Percentiles rank a stretch among this genome's conserved stretches.
Conservation (phyloP, 169 alveolate genomes). For the Haemoproteus tartakovskyi region DNA sequence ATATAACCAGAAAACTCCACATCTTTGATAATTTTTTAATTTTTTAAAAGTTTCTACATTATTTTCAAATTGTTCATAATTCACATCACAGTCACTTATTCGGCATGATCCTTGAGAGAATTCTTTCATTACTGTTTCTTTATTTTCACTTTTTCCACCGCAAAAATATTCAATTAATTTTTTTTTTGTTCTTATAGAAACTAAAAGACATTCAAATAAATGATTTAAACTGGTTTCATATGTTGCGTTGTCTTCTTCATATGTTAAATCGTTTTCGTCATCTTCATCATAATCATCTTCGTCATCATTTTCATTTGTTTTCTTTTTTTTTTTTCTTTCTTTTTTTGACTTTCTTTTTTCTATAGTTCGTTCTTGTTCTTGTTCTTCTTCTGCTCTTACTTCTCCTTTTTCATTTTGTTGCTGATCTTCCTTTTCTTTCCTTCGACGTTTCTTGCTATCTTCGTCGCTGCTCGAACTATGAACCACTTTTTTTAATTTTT, state of each 20-base stretch:
- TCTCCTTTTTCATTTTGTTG: no score
- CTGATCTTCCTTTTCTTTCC: no score
- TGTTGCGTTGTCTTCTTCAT: constrained; percentile 9
- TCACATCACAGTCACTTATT: constrained; percentile 32
- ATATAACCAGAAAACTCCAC: constrained; percentile 93
- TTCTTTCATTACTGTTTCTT: constrained; percentile 33
- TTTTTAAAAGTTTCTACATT: constrained; percentile 62
- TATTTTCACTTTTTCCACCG: constrained; percentile 10
- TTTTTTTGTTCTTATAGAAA: constrained; percentile 24
- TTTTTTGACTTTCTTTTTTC: not conserved
- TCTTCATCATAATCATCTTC: not conserved
- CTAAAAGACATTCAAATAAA: constrained; percentile 15
- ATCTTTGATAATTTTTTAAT: constrained; percentile 87
- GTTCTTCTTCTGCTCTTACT: no score
- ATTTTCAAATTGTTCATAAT: constrained; percentile 25
- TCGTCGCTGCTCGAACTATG: constrained; percentile 48
- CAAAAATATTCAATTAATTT: constrained; percentile 43
- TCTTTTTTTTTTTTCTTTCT: not conserved
- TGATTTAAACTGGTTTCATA: constrained; percentile 19
- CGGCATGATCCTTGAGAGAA: constrained; percentile 49
- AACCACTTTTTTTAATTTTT: constrained; percentile 25
- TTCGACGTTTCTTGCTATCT: not conserved
- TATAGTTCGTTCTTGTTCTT: no score
- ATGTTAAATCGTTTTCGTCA: not conserved
- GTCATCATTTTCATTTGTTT: constrained; percentile 2